Evolutionary conservation across 1,139 yeast genomes (phyloP).

Genomic region (Meyerozyma guilliermondii): DNA sequence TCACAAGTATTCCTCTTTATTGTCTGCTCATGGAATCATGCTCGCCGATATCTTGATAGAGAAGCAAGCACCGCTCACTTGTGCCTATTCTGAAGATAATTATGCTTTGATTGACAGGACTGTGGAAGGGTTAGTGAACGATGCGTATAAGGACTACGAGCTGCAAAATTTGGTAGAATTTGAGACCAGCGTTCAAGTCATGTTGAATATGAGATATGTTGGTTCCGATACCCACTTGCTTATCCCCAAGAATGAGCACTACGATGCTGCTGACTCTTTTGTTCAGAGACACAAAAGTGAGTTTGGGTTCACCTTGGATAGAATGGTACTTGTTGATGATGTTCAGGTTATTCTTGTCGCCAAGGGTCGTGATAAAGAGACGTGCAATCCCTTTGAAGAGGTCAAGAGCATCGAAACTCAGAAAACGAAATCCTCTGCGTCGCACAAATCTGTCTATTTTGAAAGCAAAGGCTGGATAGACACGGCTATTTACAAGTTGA

Average conservation of each 20-base stretch:
- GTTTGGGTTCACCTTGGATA: conserved; percentile 38
- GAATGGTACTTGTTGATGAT: conserved; percentile 71
- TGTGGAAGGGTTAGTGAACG: conserved; percentile 18
- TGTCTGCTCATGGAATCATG: conserved; percentile 54
- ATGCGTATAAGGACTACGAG: conserved; percentile 27
- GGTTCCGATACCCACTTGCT: conserved; percentile 87
- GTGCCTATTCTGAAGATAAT: conserved; percentile 17
- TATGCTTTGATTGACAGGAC: conserved; percentile 20
- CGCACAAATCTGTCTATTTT: conserved; percentile 22
- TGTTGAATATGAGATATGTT: conserved; percentile 71
- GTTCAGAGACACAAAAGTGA: conserved; percentile 30
- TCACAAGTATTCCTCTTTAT: conserved; percentile 49
- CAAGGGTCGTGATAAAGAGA: conserved; percentile 25
- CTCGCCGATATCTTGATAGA: conserved; percentile 61
- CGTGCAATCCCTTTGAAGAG: conserved; percentile 33
- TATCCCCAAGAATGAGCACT: conserved; percentile 32
- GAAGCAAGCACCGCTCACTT: conserved; percentile 53
- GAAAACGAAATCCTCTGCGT: conserved; percentile 3
- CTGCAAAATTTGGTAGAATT: conserved; percentile 25
- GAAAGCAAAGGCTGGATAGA: conserved; percentile 41
- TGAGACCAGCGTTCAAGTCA: conserved; percentile 46
- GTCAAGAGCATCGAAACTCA: conserved; percentile 9
- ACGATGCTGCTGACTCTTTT: conserved; percentile 24
- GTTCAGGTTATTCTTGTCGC: conserved; percentile 51
- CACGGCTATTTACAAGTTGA: conserved; percentile 49